These are phyloP conservation scores for Leishmania guyanensis DNA, from an alignment of 208 protist genomes.

Conservation along the genomic window DNA sequence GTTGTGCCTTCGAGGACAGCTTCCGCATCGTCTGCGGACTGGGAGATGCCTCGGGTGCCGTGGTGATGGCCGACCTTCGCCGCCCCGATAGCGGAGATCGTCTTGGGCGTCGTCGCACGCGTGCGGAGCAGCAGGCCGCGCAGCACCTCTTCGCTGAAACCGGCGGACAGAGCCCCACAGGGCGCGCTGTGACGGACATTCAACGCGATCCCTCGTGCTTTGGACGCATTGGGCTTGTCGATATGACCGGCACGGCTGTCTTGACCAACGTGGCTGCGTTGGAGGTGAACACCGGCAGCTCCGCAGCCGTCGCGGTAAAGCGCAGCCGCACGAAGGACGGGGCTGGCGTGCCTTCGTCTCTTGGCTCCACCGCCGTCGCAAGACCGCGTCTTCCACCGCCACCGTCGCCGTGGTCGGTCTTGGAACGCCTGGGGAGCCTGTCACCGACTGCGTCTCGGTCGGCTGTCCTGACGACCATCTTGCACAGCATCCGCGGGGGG, in stretches of 20 bases:
- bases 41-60: constrained; percentile 49
- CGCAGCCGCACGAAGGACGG: background rate
- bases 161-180: constrained; percentile 32
- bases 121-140: background rate
- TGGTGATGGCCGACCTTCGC: constrained; percentile 68
- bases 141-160: constrained; percentile 14
- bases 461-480: background rate
- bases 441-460: constrained; percentile 1
- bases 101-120: constrained; percentile 9
- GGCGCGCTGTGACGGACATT: constrained; percentile 51
- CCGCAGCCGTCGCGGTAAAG: background rate
- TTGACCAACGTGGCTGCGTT: constrained; percentile 40
- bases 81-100: constrained; percentile 18
- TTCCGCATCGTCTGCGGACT: constrained; percentile 73
- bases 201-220: constrained; percentile 24
- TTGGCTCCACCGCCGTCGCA: background rate
- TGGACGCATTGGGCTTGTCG: constrained; percentile 58
- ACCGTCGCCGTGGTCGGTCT: constrained; percentile 7
- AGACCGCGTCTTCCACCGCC: constrained; percentile 13
- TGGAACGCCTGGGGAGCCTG: constrained; percentile 5
- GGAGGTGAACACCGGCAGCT: constrained; percentile 17
- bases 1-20: constrained; percentile 48
- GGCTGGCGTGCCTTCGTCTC: background rate
- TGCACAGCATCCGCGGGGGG: background rate
- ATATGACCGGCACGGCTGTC: constrained; percentile 37